phyloP scores from a whole-genome alignment of 345 rosid species.

The Fremontodendron californicum region DNA sequence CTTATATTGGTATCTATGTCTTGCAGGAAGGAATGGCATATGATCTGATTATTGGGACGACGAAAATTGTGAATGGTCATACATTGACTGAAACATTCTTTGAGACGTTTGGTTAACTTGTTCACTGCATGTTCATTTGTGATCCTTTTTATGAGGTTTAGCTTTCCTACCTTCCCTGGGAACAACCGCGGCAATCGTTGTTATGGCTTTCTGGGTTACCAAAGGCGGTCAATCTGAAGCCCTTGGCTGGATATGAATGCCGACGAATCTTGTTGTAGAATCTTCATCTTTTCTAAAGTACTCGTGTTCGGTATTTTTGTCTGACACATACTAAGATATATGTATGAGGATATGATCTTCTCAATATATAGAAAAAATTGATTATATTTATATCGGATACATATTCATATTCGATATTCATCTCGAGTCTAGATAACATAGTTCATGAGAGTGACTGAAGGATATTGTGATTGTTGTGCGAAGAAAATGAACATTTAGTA shows the following conservation, averaged over 20 bases:
- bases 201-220: neutral
- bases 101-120: conserved; percentile 46
- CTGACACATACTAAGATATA: too few relatives aligned
- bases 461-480: neutral
- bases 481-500: neutral
- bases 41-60: conserved; percentile 78
- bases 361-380: too few relatives aligned
- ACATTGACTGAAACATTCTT: conserved; percentile 58
- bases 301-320: too few relatives aligned
- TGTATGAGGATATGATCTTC: too few relatives aligned
- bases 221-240: neutral
- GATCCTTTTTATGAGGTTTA: neutral
- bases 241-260: neutral
- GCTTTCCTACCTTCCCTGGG: neutral
- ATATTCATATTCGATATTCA: too few relatives aligned
- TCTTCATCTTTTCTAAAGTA: too few relatives aligned
- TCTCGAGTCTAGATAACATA: too few relatives aligned
- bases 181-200: neutral
- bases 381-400: too few relatives aligned
- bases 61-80: conserved; percentile 73
- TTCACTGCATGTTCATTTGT: neutral
- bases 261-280: neutral
- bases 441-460: neutral
- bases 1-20: neutral
- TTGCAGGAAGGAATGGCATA: conserved; percentile 96